Conservation (phyloP, 371 early-diverging fungal species). For the Saksenaea oblongispora region DNA sequence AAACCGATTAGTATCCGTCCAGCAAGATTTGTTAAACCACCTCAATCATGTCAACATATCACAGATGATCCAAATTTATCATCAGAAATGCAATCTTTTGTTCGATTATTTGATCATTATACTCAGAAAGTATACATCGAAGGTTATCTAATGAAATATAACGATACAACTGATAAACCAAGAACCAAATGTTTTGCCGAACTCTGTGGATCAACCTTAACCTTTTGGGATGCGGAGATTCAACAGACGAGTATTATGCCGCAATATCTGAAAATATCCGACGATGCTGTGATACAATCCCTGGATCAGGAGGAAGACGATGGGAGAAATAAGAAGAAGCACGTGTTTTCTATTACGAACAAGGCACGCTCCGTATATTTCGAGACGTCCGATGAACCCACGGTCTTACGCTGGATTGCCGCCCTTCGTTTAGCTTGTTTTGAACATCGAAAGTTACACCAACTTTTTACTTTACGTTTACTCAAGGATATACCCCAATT, state of each 20-base stretch:
- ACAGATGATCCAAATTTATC: background rate
- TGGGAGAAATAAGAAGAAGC: conserved; percentile 42
- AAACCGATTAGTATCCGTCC: conserved; percentile 21
- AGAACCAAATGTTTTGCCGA: conserved; percentile 74
- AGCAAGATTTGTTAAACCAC: conserved; percentile 20
- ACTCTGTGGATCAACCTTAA: conserved; percentile 63
- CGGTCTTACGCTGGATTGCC: conserved; percentile 55
- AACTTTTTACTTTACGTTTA: conserved; percentile 68
- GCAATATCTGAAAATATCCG: conserved; percentile 67
- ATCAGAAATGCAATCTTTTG: conserved; percentile 24
- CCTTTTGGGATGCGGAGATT: conserved; percentile 60
- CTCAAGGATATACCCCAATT: conserved; percentile 31
- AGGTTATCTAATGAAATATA: conserved; percentile 67
- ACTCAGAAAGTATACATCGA: conserved; percentile 69
- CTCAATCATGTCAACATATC: background rate
- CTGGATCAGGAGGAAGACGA: conserved; percentile 28
- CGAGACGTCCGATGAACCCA: conserved; percentile 54
- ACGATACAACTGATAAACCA: conserved; percentile 45
- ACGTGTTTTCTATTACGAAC: conserved; percentile 43
- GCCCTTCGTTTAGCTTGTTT: conserved; percentile 76
- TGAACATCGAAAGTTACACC: conserved; percentile 72
- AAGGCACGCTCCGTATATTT: conserved; percentile 53
- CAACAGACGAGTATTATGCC: conserved; percentile 54
- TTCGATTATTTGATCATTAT: conserved; percentile 53
- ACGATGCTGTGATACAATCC: conserved; percentile 50